Evolutionary conservation across 768 basidiomycete genomes (phyloP), one percentile per base, ranked within the genome.

Genomic region (Auriscalpium vulgare): DNA sequence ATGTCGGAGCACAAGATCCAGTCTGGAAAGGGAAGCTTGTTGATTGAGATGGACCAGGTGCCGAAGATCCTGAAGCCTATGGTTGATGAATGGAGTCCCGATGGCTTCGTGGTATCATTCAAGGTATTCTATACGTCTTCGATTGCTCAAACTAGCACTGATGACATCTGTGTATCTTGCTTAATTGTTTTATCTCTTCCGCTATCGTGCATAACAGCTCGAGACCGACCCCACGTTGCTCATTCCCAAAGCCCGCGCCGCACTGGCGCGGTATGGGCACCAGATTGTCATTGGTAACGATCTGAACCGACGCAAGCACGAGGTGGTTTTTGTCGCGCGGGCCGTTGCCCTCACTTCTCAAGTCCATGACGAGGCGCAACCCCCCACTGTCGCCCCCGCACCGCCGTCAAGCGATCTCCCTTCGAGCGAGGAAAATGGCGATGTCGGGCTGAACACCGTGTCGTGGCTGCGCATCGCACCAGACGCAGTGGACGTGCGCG

Each of bases 1-100:
- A 82, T 98, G 95, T 88, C 92, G 1, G 93, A 92, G 71, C 97
- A 99, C 73, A 99, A 99, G 74, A 98, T 99, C 38, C 95, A 98
- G 66, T 97, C 94, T 1, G 91, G 91, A 34, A 94, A 95, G 67
- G 95, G 95, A 1, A 95, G 87, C 61, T 74, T 98, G 23, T 81
- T 83, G 47, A 89, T 98, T 55, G 95, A 98, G 70, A 99, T 98
- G 97, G 97, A 99, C 66, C 94, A 97, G 69, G 95, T 98, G 0
- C 97, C 97, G 8, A 99, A 99, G 71, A 86, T 97, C 37, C 74
- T 99, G 47, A 89, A 91, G 69, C 88, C 93, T 0, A 75, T 99
- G 73, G 94, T 97, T 8, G 84, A 88, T 47, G 92, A 98, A 68
- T 99, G 97, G 95, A 87, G 84, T 1, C 83, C 78, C 8, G 83